Conservation (phyloP, 805 yeast genomes). For the Pichia phayaonensis region DNA sequence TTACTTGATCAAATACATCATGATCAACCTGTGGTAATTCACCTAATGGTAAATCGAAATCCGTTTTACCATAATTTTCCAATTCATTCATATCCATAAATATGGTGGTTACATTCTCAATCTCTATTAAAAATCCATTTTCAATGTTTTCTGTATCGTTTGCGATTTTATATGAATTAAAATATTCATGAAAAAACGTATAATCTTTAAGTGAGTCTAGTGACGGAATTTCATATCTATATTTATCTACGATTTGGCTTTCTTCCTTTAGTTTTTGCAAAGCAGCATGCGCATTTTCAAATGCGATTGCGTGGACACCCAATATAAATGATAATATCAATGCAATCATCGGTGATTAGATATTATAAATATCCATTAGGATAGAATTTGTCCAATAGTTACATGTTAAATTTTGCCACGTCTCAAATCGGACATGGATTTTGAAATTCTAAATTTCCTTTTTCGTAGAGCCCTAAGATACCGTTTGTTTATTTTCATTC, state of each 20-base stretch:
- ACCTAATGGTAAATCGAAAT: constrained; percentile 6
- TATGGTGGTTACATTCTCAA: background rate
- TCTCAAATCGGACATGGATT: background rate
- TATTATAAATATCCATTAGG: background rate
- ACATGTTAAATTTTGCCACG: background rate
- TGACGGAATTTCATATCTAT: background rate
- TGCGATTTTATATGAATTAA: background rate
- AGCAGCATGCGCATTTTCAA: constrained; percentile 1
- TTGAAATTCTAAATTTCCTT: background rate
- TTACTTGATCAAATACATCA: background rate
- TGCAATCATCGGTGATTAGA: background rate
- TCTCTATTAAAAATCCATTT: constrained; percentile 1
- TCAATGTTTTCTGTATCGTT: background rate
- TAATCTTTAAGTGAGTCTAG: background rate
- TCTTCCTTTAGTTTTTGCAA: background rate
- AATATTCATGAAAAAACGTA: constrained; percentile 7
- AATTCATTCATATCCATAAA: background rate
- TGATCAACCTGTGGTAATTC: background rate
- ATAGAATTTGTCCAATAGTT: background rate
- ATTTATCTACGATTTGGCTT: background rate
- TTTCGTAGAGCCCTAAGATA: background rate
- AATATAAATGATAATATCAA: background rate
- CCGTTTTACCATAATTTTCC: background rate
- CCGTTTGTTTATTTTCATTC: background rate
- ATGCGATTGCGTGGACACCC: background rate